Conservation (phyloP, 306 rosid genomes). For the apple (Malus domestica) region DNA sequence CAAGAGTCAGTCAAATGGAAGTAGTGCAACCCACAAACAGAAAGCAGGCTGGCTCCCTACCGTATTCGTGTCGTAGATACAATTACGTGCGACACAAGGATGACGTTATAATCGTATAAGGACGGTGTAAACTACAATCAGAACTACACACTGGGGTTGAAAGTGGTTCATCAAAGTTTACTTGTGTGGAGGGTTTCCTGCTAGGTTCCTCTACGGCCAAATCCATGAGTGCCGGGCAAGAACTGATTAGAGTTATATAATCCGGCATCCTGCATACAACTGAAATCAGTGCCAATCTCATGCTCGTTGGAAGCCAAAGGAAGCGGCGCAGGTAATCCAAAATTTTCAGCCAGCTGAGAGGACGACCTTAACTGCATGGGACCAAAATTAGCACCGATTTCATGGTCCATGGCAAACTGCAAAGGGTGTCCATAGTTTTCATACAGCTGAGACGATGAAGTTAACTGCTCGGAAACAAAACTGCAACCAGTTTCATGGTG, state of each 20-base stretch:
- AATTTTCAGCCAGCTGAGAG: not conserved
- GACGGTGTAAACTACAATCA: not conserved
- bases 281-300: not conserved
- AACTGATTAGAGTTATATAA: not conserved
- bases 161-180: not conserved
- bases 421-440: not conserved
- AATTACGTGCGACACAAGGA: not conserved
- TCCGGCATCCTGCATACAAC: not conserved
- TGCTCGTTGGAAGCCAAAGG: not conserved
- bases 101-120: not conserved
- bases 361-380: not conserved
- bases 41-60: not conserved
- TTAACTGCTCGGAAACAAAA: not conserved
- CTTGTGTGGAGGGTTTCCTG: not conserved
- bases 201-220: not conserved
- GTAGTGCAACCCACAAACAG: not conserved
- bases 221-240: not conserved
- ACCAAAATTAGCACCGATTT: not conserved
- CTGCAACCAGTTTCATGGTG: not conserved
- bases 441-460: not conserved
- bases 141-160: not conserved
- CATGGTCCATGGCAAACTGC: not conserved
- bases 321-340: not conserved
- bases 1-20: not conserved
- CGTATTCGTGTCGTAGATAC: not conserved